phyloP scores from a whole-genome alignment of 2,329 filamentous ascomycete species.

The Penicillium polonicum region DNA sequence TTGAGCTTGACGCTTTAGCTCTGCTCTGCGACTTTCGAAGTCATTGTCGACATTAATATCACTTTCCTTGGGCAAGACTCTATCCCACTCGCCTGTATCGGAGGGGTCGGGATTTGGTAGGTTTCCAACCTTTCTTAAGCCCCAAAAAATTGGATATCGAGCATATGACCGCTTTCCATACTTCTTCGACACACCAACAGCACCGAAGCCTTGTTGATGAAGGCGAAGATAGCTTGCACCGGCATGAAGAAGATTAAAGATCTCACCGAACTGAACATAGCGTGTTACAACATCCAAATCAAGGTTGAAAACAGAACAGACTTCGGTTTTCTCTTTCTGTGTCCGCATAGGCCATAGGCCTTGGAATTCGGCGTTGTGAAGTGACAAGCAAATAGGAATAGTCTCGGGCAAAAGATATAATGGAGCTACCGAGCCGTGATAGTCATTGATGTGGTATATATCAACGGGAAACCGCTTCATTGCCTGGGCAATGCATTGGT shows the following conservation, averaged over 20 bases:
- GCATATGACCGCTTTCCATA: conserved; percentile 66
- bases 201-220: conserved; percentile 66
- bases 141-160: conserved; percentile 69
- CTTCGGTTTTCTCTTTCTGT: conserved; percentile 60
- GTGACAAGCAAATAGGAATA: conserved; percentile 61
- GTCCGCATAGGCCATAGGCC: conserved; percentile 67
- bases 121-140: conserved; percentile 60
- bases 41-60: conserved; percentile 54
- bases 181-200: conserved; percentile 67
- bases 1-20: conserved; percentile 61
- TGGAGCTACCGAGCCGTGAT: conserved; percentile 63
- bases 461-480: conserved; percentile 63
- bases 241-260: conserved; percentile 68
- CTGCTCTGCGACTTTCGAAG: conserved; percentile 55
- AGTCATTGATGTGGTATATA: conserved; percentile 67
- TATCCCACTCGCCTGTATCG: conserved; percentile 62
- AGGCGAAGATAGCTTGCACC: conserved; percentile 64
- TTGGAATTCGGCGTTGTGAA: conserved; percentile 70
- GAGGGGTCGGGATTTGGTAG: conserved; percentile 66
- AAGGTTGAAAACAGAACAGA: conserved; percentile 65
- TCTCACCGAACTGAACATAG: conserved; percentile 67
- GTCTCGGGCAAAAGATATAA: conserved; percentile 64
- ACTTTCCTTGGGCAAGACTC: conserved; percentile 50
- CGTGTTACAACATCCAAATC: conserved; percentile 55
- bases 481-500: conserved; percentile 65